A percentile compares a stretch with the other conserved stretches of the same genome.
Evolutionary conservation across 495 filamentous ascomycete genomes (phyloP).

Genomic region (Cercophora scortea): DNA sequence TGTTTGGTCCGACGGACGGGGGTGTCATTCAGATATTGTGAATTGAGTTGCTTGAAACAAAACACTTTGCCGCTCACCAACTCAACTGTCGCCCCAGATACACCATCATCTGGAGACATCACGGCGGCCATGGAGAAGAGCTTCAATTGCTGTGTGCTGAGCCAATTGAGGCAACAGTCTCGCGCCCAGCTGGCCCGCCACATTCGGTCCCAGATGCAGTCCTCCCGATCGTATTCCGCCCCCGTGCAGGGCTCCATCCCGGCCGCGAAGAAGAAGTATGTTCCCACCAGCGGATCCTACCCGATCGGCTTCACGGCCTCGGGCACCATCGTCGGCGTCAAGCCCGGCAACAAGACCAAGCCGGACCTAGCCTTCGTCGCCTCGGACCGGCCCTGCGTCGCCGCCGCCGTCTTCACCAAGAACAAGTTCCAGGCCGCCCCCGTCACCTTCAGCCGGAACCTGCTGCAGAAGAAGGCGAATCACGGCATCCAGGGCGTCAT

Average conservation of each 20-base stretch:
- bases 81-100: no score
- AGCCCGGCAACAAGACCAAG: constrained; percentile 78
- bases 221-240: constrained; percentile 47
- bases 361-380: constrained; percentile 85
- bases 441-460: constrained; percentile 71
- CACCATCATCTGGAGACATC: no score
- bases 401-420: constrained; percentile 91
- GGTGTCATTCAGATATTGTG: no score
- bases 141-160: constrained; percentile 12
- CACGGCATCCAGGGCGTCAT: constrained; percentile 72
- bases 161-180: constrained; percentile 23
- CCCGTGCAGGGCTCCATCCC: constrained; percentile 55
- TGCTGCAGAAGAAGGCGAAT: constrained; percentile 57
- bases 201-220: not conserved
- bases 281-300: constrained; percentile 77
- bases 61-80: no score
- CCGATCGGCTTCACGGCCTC: constrained; percentile 85
- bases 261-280: constrained; percentile 75
- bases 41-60: no score
- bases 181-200: constrained; percentile 17
- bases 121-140: constrained; percentile 13
- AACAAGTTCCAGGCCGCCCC: constrained; percentile 98
- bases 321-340: constrained; percentile 87
- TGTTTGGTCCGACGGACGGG: no score
- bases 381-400: constrained; percentile 83